Evolutionary conservation across 2,329 filamentous ascomycete species (phyloP).

Genomic region (Septoria petroselini): DNA sequence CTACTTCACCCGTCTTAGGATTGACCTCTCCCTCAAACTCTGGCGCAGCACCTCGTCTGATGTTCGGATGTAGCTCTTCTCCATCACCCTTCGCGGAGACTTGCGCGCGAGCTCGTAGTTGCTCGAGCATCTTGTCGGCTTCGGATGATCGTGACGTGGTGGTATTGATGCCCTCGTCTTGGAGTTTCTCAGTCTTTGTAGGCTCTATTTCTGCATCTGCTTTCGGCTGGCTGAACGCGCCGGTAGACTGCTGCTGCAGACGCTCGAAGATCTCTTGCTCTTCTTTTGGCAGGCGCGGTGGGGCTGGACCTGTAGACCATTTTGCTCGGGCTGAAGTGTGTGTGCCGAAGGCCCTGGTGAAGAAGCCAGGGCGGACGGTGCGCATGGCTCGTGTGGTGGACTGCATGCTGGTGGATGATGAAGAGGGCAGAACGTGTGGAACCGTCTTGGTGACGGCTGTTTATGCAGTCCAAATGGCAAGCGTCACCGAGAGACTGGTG

Average conservation of each 20-base stretch:
- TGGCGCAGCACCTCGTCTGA: slow-evolving; percentile 73
- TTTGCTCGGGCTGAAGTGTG: slow-evolving; percentile 44
- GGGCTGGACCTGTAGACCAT: slow-evolving; percentile 58
- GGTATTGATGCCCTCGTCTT: slow-evolving; percentile 8
- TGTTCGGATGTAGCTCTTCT: slow-evolving; percentile 66
- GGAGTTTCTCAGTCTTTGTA: slow-evolving; percentile 2
- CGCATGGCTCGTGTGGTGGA: slow-evolving; percentile 22
- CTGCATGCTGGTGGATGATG: slow-evolving; percentile 25
- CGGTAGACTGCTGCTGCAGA: slow-evolving; percentile 74
- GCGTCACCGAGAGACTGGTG: neutral
- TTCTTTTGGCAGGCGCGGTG: slow-evolving; percentile 80
- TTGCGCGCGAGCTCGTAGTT: slow-evolving; percentile 39
- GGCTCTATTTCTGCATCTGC: slow-evolving; percentile 17
- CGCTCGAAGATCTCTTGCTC: slow-evolving; percentile 89
- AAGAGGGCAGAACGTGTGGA: neutral
- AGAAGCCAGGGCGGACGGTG: slow-evolving; percentile 32
- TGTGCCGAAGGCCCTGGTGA: slow-evolving; percentile 38
- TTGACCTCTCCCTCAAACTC: slow-evolving; percentile 93
- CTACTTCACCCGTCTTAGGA: slow-evolving; percentile 90
- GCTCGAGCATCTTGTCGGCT: slow-evolving; percentile 31
- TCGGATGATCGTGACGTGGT: slow-evolving; percentile 20
- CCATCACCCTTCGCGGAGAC: slow-evolving; percentile 57
- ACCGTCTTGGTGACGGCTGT: no score
- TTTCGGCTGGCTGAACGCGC: slow-evolving; percentile 67
- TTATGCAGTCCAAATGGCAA: no score